A percentile compares a stretch with the other conserved stretches of the same genome.
phyloP scores from a whole-genome alignment of 2,329 filamentous ascomycete genomes.

The Ophiostoma perfectum region DNA sequence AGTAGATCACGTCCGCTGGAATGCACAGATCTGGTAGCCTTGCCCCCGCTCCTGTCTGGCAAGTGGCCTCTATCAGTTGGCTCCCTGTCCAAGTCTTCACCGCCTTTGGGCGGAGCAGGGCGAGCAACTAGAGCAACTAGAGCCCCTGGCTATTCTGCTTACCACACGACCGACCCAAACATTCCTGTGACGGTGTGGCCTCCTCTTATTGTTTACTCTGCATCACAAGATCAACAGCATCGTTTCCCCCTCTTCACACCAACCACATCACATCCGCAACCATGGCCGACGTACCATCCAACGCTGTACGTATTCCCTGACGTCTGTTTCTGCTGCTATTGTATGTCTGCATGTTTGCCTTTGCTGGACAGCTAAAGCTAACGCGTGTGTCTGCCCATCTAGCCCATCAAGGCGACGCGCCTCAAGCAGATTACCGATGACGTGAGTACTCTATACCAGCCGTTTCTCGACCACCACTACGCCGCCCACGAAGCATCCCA shows the following conservation, averaged over 20 bases:
- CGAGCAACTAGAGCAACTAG: neutral
- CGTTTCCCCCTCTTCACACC: neutral
- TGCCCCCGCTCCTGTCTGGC: neutral
- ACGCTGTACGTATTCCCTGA: slow-evolving; percentile 18
- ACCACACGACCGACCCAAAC: neutral
- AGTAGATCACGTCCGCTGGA: neutral
- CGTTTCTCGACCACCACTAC: neutral
- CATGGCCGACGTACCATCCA: slow-evolving; percentile 22
- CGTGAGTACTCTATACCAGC: slow-evolving; percentile 46
- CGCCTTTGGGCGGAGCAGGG: neutral
- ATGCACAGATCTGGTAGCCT: neutral
- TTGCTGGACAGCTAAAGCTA: neutral
- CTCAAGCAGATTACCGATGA: slow-evolving; percentile 82
- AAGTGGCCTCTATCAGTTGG: neutral
- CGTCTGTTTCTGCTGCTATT: neutral
- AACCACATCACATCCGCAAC: slow-evolving; percentile 13
- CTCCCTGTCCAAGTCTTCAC: neutral
- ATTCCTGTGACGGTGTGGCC: slow-evolving; percentile 9
- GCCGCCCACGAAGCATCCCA: no score
- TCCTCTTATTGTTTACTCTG: slow-evolving; percentile 15
- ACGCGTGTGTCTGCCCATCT: neutral
- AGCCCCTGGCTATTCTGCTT: slow-evolving; percentile 7
- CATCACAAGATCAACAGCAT: neutral
- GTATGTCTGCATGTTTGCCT: neutral
- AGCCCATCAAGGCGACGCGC: slow-evolving; percentile 72